Base-by-base conservation (phyloP, 176 grass and related monocot species). In the Hsuehochloa calcarea region DNA sequence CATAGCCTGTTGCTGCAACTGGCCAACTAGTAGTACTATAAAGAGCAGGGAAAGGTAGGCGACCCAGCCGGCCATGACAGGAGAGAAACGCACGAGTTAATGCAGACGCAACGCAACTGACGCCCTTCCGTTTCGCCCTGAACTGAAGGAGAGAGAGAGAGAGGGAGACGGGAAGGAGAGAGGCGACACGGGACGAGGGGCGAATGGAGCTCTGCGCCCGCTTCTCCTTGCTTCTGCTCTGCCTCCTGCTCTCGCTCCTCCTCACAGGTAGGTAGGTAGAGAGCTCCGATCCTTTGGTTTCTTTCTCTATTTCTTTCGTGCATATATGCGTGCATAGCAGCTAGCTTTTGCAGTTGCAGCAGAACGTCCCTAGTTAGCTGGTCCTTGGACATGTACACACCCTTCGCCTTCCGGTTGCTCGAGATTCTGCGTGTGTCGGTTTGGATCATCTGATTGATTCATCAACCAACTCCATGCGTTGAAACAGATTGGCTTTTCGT, bases 231-330 rank as follows among this genome's bases (percentile, higher is more conserved):
- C 49, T 84, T 22, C 81, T 45, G 72, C 38, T 87, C 75, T 82
- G 59, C 78, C 44, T 82, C 83, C 63, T 45, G 12, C 83, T 90
- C 50, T 85, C 66, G 56, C 87, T 90, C 43, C 31, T 92, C 49
- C 81, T 47, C 46, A 47, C 77, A 88, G 94, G 91, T 93, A 26
- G 50, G n/a, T 4, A n/a, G 23, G 29, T 54, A 50, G 0, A 22
- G 8, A 38, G 39, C 66, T 13, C 38, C 47, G 80, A 3, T 59
- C 3, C 17, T 44, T 67, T 45, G 4, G 5, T 44, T 46, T 5
- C 23, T 55, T 43, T 52, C n/a, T 55, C n/a, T 41, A n/a, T 51
- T 65, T 40, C 39, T 56, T 77, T 70, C 64, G 3, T 6, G 50
- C 15, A 2, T 15, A 12, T 10, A 5, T 79, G 40, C 40, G 22